Percentiles rank a stretch among this genome's conserved stretches.
Conservation (phyloP, 768 basidiomycete genomes). For the Agrocybe praecox region DNA sequence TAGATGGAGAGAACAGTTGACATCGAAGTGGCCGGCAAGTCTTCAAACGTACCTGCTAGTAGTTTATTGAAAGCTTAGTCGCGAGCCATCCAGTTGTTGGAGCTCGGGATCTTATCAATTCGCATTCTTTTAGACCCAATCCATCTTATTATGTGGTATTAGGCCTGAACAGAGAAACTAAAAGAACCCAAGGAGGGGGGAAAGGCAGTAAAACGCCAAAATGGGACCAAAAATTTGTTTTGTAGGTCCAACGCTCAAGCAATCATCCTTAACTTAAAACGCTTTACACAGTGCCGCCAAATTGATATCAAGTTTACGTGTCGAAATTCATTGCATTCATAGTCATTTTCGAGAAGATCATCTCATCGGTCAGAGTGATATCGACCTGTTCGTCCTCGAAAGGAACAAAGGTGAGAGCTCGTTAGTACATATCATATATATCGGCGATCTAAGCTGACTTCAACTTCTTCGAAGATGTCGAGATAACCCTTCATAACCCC, state of each 20-base stretch:
- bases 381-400: background rate
- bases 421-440: no score
- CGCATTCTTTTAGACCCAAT: background rate
- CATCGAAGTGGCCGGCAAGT: background rate
- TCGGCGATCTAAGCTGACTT: background rate
- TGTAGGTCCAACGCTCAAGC: background rate
- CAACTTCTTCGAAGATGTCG: background rate
- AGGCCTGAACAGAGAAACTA: background rate
- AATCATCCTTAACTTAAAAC: background rate
- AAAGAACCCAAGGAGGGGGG: background rate
- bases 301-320: background rate
- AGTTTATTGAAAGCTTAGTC: background rate
- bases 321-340: background rate
- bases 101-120: background rate
- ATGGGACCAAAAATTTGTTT: slow-evolving; percentile 6
- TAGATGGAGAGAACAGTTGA: background rate
- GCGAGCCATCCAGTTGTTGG: background rate
- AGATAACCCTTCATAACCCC: background rate
- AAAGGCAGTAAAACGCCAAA: background rate
- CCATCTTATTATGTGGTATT: background rate
- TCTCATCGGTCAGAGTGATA: background rate
- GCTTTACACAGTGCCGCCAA: background rate
- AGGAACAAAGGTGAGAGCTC: background rate
- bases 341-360: background rate
- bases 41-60: background rate